Conservation (phyloP, 2,329 filamentous ascomycete species). For the Sodiomyces alkalinus region DNA sequence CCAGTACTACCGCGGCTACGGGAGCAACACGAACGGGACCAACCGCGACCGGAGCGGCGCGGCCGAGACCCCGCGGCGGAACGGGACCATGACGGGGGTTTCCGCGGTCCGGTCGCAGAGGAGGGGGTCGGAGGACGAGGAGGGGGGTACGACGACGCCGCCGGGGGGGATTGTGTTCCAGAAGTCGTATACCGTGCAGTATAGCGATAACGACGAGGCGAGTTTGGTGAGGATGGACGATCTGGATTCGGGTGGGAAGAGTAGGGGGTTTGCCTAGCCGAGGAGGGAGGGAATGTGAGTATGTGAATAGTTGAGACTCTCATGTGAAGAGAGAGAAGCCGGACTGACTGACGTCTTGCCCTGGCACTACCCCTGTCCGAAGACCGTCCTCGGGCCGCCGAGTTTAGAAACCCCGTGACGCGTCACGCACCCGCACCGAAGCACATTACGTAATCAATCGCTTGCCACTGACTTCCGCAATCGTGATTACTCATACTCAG, state of each 20-base stretch:
- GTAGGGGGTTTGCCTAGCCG: too few species aligned
- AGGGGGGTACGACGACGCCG: constrained; percentile 1
- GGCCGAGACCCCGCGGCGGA: neutral
- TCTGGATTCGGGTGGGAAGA: constrained; percentile 2
- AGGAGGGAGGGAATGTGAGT: too few species aligned
- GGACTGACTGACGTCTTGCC: too few species aligned
- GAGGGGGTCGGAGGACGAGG: neutral
- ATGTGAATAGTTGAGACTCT: too few species aligned
- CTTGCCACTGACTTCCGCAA: too few species aligned
- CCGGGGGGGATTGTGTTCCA: constrained; percentile 14
- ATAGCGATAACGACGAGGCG: constrained; percentile 14
- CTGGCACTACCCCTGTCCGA: too few species aligned
- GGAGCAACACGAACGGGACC: constrained; percentile 2
- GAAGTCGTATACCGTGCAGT: constrained; percentile 20
- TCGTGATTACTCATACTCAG: too few species aligned
- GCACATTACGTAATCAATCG: too few species aligned
- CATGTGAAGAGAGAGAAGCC: too few species aligned
- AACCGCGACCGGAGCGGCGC: neutral
- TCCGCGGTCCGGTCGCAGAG: constrained; percentile 3
- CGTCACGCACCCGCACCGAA: too few species aligned
- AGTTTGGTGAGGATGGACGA: constrained; percentile 16
- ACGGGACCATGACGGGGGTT: neutral
- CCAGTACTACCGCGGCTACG: constrained; percentile 5
- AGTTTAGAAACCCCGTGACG: too few species aligned
- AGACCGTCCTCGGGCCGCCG: too few species aligned